These are phyloP conservation scores for Epicoccum sorghinum DNA, from an alignment of 2,329 filamentous ascomycete genomes.

Conservation along the genomic window DNA sequence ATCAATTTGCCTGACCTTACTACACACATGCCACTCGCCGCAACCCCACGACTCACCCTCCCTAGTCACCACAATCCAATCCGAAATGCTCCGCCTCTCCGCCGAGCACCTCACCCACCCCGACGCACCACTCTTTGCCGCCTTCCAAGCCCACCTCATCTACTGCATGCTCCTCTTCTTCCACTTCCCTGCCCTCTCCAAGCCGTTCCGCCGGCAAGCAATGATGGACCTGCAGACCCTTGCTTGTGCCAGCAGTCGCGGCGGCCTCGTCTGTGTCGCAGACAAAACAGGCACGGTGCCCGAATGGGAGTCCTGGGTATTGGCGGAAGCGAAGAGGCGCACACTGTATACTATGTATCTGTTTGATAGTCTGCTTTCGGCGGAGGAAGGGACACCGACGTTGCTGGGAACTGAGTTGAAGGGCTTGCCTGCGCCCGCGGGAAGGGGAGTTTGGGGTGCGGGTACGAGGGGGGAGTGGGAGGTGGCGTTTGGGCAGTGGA, in stretches of 20 bases:
- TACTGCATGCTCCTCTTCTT: not conserved
- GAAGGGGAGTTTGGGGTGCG: not conserved
- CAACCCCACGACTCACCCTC: not conserved
- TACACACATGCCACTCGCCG: not conserved
- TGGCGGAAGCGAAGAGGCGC: not conserved
- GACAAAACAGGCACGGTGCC: not conserved
- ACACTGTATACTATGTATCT: not conserved
- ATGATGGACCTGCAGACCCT: not conserved
- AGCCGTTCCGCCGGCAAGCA: not conserved
- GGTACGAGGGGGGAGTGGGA: not conserved
- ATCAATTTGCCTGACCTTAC: not conserved
- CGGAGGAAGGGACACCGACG: not conserved
- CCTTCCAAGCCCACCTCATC: not conserved
- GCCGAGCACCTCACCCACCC: not conserved
- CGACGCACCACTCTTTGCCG: not conserved
- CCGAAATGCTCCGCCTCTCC: not conserved
- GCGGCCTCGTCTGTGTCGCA: not conserved
- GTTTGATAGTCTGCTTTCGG: not conserved
- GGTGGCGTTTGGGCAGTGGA: not conserved
- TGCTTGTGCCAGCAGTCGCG: not conserved
- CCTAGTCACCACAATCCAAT: not conserved
- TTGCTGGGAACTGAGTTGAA: not conserved
- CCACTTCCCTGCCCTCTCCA: not conserved
- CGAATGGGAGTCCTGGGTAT: not conserved
- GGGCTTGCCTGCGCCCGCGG: not conserved